These are phyloP conservation scores for Pythium phragmiticola DNA, from an alignment of 352 stramenopile species.

Conservation along the genomic window DNA sequence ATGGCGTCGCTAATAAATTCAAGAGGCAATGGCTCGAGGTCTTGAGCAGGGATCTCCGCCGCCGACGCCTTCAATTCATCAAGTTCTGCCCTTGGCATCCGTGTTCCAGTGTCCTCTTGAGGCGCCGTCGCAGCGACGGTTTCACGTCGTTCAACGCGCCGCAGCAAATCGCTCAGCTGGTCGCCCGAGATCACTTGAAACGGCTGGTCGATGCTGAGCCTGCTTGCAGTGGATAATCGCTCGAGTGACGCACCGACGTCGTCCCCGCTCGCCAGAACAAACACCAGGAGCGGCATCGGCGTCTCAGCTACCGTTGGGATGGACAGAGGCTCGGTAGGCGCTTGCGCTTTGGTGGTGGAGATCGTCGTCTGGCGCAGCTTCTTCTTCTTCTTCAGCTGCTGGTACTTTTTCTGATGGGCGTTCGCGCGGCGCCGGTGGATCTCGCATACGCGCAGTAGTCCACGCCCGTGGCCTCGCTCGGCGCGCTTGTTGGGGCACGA, in stretches of 20 bases:
- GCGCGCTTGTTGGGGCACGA: constrained; percentile 1
- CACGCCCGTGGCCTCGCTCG: background rate
- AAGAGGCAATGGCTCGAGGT: background rate
- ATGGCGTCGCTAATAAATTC: background rate
- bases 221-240: background rate
- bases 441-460: background rate
- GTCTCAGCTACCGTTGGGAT: background rate
- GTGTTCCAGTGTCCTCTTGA: background rate
- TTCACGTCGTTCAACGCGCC: background rate
- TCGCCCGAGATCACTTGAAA: background rate
- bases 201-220: background rate
- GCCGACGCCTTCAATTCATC: background rate
- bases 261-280: background rate
- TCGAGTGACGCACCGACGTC: background rate
- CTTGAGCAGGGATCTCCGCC: background rate
- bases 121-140: background rate
- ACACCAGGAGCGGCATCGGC: background rate
- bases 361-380: no score
- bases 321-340: no score
- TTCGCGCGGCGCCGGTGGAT: constrained; percentile 4
- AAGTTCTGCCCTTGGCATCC: background rate
- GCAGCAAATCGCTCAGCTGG: background rate
- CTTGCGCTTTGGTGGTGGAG: no score
- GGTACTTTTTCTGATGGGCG: constrained; percentile 6
- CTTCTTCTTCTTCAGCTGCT: background rate